These are phyloP conservation scores for Dunaliella primolecta DNA, from an alignment of 139 green algal genomes.

Conservation along the genomic window DNA sequence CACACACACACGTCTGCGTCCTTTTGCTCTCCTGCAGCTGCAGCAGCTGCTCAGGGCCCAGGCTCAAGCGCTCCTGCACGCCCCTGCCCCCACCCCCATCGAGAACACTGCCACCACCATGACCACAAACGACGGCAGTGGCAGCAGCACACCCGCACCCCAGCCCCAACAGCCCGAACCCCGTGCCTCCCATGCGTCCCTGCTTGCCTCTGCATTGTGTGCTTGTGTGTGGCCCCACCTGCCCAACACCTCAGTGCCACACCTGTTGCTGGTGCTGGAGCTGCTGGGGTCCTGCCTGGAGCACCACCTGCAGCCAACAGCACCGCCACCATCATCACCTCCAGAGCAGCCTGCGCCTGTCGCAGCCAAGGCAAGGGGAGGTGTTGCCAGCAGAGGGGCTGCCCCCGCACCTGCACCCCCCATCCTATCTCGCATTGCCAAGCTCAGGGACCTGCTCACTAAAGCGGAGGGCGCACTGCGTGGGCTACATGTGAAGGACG, in stretches of 20 bases:
- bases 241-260: neutral
- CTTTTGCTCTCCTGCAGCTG: too few species aligned
- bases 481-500: neutral
- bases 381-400: neutral
- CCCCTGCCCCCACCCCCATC: too few species aligned
- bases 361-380: neutral
- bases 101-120: neutral
- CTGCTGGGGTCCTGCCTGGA: neutral
- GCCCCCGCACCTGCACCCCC: neutral
- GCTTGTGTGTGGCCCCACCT: neutral
- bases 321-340: neutral
- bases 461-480: neutral
- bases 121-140: too few species aligned
- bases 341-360: neutral
- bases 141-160: neutral
- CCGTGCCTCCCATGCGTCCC: neutral
- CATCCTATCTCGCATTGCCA: neutral
- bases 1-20: too few species aligned
- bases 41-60: neutral
- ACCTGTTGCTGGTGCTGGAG: neutral
- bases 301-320: neutral
- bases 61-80: neutral
- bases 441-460: slow-evolving; percentile 2
- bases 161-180: too few species aligned
- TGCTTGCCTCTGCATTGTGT: neutral